phyloP scores from a whole-genome alignment of 768 basidiomycete genomes.

The Boletales sp. region DNA sequence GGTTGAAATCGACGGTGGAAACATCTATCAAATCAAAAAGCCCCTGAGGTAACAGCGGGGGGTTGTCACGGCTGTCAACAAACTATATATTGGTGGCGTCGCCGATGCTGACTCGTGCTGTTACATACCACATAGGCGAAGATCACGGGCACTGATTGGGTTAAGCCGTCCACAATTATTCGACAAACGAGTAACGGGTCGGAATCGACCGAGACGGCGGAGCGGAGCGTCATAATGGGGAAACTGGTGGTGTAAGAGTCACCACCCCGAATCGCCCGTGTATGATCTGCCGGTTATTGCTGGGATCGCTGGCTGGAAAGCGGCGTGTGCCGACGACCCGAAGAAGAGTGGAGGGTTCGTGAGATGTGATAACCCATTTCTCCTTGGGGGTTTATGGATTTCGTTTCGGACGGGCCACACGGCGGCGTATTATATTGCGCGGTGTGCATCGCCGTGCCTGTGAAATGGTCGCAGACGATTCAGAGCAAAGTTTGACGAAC shows the following conservation, averaged over 20 bases:
- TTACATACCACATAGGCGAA: slow-evolving; percentile 14
- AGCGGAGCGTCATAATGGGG: background rate
- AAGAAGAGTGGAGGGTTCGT: background rate
- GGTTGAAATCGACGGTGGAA: no score
- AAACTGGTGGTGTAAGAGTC: background rate
- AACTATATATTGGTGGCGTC: slow-evolving; percentile 8
- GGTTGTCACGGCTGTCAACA: slow-evolving; percentile 1
- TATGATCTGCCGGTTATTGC: slow-evolving; percentile 14
- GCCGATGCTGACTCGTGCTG: background rate
- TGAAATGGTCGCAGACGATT: no score
- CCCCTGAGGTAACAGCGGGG: background rate
- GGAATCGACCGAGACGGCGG: slow-evolving; percentile 26
- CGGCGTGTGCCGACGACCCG: no score
- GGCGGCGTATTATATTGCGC: no score
- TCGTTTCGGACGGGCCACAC: no score
- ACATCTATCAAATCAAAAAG: background rate
- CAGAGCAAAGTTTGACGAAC: no score
- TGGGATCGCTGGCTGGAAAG: background rate
- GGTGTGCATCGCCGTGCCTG: no score
- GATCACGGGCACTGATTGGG: slow-evolving; percentile 21
- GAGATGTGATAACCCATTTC: background rate
- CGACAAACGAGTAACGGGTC: background rate
- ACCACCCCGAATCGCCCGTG: background rate
- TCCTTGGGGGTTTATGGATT: no score
- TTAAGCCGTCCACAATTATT: background rate